Evolutionary conservation across 2,329 filamentous ascomycete genomes (phyloP), one percentile per base, ranked within the genome.

Genomic region (Colletotrichum navitas): DNA sequence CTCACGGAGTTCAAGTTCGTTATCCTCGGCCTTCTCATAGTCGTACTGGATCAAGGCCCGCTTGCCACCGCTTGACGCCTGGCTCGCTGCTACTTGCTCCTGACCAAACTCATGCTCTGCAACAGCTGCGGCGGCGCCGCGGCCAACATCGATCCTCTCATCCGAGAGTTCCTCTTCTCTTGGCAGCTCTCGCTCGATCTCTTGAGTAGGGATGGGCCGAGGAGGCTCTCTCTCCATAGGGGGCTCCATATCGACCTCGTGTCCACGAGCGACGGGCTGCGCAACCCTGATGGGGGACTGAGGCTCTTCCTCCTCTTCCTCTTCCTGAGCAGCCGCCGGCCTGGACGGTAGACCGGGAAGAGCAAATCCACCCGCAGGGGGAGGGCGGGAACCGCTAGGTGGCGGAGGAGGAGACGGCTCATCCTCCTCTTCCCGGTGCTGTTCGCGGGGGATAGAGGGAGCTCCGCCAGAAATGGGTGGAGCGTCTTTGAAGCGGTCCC

Each of bases 21-120:
- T 99, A 75, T 97, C 95, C 81, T 99, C 96, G 1, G 94, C 94
- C 83, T 97, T 98, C 78, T 98, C 95, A 79, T 99, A 99, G 80
- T 99, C 96, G 80, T 96, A 99, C 78, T 96, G 91, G 45, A 96
- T 89, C 68, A 97, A 78, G 1, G 96, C 96, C 59, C 90, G 90
- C 79, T 91, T 89, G 64, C 92, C 92, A 45, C 87, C 87, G 26
- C 60, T 45, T 49, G 71, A 68, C 34, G 79, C 78, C 18, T 80
- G 77, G 18, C 78, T 75, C n/a, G 81, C 77, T 12, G 80, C 76
- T 18, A 79, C 80, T 41, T 78, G 78, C 43, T 81, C 81, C 58
- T 81, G 77, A 36, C 80, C 83, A 74, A 85, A 83, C 21, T 81
- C 81, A 64, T 83, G 82, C 75, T 83, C 82, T 26, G 87, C 88